Evolutionary conservation across 139 green algal genomes (phyloP).

Genomic region (Volvox reticuliferus): DNA sequence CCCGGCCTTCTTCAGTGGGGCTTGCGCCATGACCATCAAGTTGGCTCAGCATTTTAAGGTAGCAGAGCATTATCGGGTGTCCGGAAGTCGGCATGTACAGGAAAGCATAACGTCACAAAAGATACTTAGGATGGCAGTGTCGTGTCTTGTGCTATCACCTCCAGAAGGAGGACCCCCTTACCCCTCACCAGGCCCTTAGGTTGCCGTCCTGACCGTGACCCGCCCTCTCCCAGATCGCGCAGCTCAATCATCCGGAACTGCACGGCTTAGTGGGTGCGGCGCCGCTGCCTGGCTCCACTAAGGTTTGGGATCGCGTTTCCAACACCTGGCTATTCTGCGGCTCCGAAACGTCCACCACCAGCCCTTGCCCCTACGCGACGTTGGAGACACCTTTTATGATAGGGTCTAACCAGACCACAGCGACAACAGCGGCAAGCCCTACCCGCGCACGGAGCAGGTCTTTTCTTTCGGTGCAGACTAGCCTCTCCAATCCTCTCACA

Average conservation of each 20-base stretch:
- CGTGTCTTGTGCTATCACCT: too few species aligned
- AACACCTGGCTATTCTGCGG: slow-evolving; percentile 10
- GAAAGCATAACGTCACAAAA: too few species aligned
- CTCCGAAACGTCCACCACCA: neutral
- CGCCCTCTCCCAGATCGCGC: neutral
- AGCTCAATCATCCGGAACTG: neutral
- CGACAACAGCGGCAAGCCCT: neutral
- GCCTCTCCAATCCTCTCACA: neutral
- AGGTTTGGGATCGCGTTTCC: slow-evolving; percentile 4
- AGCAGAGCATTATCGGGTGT: neutral
- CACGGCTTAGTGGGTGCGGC: neutral
- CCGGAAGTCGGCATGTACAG: too few species aligned
- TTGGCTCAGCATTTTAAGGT: slow-evolving; percentile 44
- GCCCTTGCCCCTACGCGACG: neutral
- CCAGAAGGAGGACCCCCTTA: too few species aligned
- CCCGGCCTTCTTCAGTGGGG: neutral
- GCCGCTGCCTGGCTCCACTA: neutral
- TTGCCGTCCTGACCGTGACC: too few species aligned
- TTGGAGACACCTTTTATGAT: neutral
- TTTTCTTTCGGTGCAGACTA: too few species aligned
- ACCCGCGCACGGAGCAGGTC: neutral
- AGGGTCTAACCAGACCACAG: neutral
- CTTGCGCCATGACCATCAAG: slow-evolving; percentile 21
- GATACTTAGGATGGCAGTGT: too few species aligned
- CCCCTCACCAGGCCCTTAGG: too few species aligned